Conservation (phyloP, 495 filamentous ascomycete species). For the Immersiella caudata region DNA sequence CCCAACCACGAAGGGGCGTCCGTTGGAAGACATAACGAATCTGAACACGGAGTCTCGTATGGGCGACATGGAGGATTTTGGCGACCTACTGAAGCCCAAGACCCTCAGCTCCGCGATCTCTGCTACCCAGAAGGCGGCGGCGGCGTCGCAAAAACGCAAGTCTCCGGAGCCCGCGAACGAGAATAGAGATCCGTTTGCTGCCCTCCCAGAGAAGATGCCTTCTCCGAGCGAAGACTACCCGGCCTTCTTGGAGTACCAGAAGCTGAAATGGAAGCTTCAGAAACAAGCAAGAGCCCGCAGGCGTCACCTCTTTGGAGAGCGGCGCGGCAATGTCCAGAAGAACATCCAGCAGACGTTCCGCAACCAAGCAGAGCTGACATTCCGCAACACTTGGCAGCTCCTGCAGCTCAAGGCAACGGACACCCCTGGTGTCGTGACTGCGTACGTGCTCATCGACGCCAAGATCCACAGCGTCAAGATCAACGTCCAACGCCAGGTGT, state of each 20-base stretch:
- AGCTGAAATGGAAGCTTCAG: slow-evolving; percentile 98
- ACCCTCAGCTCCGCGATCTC: slow-evolving; percentile 61
- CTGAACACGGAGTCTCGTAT: slow-evolving; percentile 52
- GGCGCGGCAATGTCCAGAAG: slow-evolving; percentile 66
- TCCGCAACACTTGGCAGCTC: slow-evolving; percentile 91
- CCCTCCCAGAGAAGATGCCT: slow-evolving; percentile 84
- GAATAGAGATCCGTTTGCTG: slow-evolving; percentile 77
- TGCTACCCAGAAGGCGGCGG: slow-evolving; percentile 46
- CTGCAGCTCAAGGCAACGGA: slow-evolving; percentile 82
- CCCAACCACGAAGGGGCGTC: slow-evolving; percentile 60
- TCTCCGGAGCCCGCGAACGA: slow-evolving; percentile 63
- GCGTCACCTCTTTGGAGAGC: slow-evolving; percentile 90
- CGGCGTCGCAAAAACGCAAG: slow-evolving; percentile 74
- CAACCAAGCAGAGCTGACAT: slow-evolving; percentile 85
- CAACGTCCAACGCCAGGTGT: slow-evolving; percentile 85
- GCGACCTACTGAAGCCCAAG: slow-evolving; percentile 69
- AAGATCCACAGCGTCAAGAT: slow-evolving; percentile 88
- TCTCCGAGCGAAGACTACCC: slow-evolving; percentile 82
- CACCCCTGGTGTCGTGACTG: slow-evolving; percentile 79
- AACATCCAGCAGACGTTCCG: slow-evolving; percentile 86
- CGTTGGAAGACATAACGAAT: slow-evolving; percentile 71
- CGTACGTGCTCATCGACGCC: slow-evolving; percentile 89
- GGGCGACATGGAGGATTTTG: slow-evolving; percentile 86
- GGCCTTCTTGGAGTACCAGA: slow-evolving; percentile 92
- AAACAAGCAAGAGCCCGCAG: slow-evolving; percentile 86